These are phyloP conservation scores for Cladosporium sp. DNA, from an alignment of 2,329 filamentous ascomycete genomes.

Conservation along the genomic window DNA sequence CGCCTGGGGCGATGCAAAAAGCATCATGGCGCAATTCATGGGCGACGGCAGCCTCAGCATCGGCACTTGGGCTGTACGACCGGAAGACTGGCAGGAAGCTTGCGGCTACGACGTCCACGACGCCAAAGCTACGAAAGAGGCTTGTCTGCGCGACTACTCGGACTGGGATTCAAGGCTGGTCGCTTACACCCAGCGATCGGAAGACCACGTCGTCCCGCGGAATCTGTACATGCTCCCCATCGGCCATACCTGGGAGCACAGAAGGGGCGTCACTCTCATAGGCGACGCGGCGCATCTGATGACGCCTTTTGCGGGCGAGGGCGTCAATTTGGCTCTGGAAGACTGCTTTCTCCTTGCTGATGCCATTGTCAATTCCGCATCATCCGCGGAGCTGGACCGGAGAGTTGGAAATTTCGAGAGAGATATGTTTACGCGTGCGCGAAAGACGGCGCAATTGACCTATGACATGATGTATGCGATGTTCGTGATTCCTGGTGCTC, in stretches of 20 bases:
- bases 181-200: slow-evolving; percentile 24
- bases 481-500: slow-evolving; percentile 47
- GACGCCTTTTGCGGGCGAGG: slow-evolving; percentile 30
- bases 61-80: slow-evolving; percentile 21
- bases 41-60: slow-evolving; percentile 33
- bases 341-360: slow-evolving; percentile 33
- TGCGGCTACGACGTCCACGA: slow-evolving; percentile 24
- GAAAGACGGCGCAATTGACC: slow-evolving; percentile 31
- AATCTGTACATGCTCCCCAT: slow-evolving; percentile 39
- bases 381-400: slow-evolving; percentile 21
- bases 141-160: slow-evolving; percentile 22
- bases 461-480: slow-evolving; percentile 45
- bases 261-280: slow-evolving; percentile 35
- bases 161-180: slow-evolving; percentile 31
- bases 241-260: slow-evolving; percentile 35
- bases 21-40: slow-evolving; percentile 29
- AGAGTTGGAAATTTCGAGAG: slow-evolving; percentile 32
- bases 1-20: slow-evolving; percentile 27
- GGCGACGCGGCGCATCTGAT: slow-evolving; percentile 41
- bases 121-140: slow-evolving; percentile 18
- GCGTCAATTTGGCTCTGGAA: slow-evolving; percentile 36
- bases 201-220: slow-evolving; percentile 23
- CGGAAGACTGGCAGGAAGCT: slow-evolving; percentile 25
- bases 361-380: slow-evolving; percentile 29
- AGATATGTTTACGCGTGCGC: slow-evolving; percentile 36